These are phyloP conservation scores for Mycosarcoma maydis DNA, from an alignment of 1,284 basidiomycete species.

Conservation along the genomic window DNA sequence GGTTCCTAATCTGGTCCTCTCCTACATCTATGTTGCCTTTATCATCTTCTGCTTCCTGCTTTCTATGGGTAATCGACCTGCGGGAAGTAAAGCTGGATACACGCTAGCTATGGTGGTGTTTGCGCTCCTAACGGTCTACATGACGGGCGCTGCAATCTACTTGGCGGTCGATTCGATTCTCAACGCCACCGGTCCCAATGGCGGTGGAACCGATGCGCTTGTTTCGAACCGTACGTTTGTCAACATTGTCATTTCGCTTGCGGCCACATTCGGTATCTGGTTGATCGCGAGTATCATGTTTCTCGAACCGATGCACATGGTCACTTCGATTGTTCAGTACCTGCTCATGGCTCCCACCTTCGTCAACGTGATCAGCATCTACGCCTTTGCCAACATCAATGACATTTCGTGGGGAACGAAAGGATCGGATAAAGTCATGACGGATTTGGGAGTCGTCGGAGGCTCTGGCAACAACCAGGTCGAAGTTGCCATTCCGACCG, in stretches of 20 bases:
- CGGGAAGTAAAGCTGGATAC: constrained; percentile 60
- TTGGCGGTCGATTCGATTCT: constrained; percentile 55
- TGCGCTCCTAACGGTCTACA: constrained; percentile 61
- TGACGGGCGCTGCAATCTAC: constrained; percentile 62
- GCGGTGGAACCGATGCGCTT: constrained; percentile 36
- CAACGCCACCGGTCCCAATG: constrained; percentile 27
- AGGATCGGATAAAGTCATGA: constrained; percentile 58
- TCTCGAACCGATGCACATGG: constrained; percentile 65
- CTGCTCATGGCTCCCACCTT: constrained; percentile 63
- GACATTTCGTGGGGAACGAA: constrained; percentile 66
- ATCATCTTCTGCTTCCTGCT: constrained; percentile 65
- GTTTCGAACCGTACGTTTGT: constrained; percentile 57
- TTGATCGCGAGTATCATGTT: constrained; percentile 61
- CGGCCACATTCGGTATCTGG: constrained; percentile 64
- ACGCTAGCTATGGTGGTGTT: constrained; percentile 63
- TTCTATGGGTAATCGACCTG: constrained; percentile 65
- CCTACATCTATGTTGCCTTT: constrained; percentile 65
- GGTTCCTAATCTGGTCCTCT: constrained; percentile 58
- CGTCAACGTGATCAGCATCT: constrained; percentile 65
- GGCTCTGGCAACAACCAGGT: constrained; percentile 48
- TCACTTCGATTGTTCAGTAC: constrained; percentile 64
- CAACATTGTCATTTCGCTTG: constrained; percentile 63
- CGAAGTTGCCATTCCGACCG: constrained; percentile 62
- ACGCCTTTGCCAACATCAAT: constrained; percentile 65
- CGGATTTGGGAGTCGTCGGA: constrained; percentile 60